Evolutionary conservation across 2,329 filamentous ascomycete genomes (phyloP), one percentile per base, ranked within the genome.

Genomic region (Sclerotinia spermophila): DNA sequence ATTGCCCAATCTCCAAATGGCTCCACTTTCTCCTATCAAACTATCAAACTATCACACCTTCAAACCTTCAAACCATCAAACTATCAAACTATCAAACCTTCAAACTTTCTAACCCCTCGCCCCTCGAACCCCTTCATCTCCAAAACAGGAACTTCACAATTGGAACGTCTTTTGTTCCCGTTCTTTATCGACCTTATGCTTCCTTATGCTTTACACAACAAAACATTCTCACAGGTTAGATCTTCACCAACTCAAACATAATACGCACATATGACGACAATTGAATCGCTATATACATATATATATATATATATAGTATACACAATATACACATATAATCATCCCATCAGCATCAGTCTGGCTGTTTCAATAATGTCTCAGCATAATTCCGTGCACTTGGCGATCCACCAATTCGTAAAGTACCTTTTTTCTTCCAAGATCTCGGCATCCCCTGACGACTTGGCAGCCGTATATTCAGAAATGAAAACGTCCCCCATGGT

Each of bases 381-480:
- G 40, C 27, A 62, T 40, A 65, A 65, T 69, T 69, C 59, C 58
- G 59, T 69, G 35, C 58, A 69, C 67, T 69, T 69, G 67, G 67
- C 67, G 48, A 69, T 65, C 58, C 67, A 69, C 59, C 44, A 38
- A 69, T 65, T 56, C 13, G 45, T 55, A 64, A 55, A 69, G 13
- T 27, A 69, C 24, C 56, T 69, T 53, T 55, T 53, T 55, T 24
- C 59, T 69, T 30, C 67, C 67, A 69, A 69, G 67, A 69, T 65
- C 67, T 69, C 48, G 67, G 67, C 67, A 65, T 65, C 67, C 59
- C 67, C 67, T 69, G 51, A 65, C 2, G 33, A 44, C 45, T 69
- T 55, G 48, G 59, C 42, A 42, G n/a, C 30, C 44, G 42, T 53
- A 67, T 45, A 53, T 40, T 61, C 11, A 40, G 55, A 68, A 68